Conservation (phyloP, 1,284 basidiomycete genomes). For the Sutorius eximius region DNA sequence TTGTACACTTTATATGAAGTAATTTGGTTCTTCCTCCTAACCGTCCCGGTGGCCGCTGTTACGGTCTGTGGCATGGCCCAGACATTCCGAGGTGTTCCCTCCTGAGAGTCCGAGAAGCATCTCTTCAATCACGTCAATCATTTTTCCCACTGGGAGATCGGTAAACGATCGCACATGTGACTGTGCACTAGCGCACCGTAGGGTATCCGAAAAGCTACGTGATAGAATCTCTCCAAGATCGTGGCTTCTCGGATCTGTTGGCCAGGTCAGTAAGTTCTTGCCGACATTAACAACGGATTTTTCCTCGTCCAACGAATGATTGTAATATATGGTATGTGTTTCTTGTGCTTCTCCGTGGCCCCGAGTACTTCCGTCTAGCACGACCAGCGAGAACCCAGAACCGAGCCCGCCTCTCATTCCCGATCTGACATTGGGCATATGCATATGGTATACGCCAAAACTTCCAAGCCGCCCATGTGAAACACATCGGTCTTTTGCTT, state of each 20-base stretch:
- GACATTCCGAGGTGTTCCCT: too few species aligned
- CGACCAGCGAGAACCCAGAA: constrained; percentile 49
- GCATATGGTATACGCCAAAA: too few species aligned
- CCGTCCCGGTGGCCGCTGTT: neutral
- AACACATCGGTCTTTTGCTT: too few species aligned
- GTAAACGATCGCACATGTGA: too few species aligned
- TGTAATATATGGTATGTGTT: constrained; percentile 48
- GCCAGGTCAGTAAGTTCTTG: too few species aligned
- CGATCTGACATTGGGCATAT: too few species aligned
- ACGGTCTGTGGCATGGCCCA: neutral
- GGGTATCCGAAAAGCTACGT: too few species aligned
- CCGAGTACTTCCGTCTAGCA: constrained; percentile 36
- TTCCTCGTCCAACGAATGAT: constrained; percentile 42
- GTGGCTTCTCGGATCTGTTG: too few species aligned
- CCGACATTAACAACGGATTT: constrained; percentile 36
- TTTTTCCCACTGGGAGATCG: neutral
- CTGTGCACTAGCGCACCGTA: too few species aligned
- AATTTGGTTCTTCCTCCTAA: neutral
- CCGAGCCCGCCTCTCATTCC: too few species aligned
- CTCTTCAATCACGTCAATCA: neutral
- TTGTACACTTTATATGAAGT: neutral
- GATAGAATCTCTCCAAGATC: too few species aligned
- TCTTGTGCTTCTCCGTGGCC: neutral
- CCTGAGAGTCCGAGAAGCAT: neutral
- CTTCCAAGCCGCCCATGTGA: too few species aligned